Percentiles rank a stretch among this genome's conserved stretches.
These are phyloP conservation scores for Metschnikowia proteae DNA, from an alignment of 805 yeast species.

Conservation along the genomic window DNA sequence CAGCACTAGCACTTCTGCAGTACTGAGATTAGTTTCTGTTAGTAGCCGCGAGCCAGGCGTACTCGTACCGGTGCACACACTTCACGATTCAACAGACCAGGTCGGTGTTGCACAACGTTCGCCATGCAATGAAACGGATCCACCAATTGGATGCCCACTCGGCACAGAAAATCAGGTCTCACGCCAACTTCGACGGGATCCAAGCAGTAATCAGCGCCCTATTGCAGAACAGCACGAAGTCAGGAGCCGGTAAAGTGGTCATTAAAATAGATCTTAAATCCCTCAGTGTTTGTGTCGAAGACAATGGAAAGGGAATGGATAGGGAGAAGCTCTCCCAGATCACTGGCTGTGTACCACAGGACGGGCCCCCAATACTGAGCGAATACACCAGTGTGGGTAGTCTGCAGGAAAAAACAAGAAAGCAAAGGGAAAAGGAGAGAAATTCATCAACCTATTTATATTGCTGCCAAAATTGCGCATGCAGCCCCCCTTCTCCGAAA, in stretches of 20 bases:
- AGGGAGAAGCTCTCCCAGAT: neutral
- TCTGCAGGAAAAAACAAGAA: neutral
- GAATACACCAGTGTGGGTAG: too few relatives aligned
- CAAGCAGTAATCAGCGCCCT: slow-evolving; percentile 47
- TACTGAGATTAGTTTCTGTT: neutral
- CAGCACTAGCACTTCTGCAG: slow-evolving; percentile 1
- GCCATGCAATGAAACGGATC: slow-evolving; percentile 1
- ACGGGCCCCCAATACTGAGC: neutral
- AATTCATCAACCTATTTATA: neutral
- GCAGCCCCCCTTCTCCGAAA: neutral
- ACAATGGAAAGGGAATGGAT: slow-evolving; percentile 70
- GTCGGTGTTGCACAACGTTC: neutral
- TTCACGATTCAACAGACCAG: too few relatives aligned
- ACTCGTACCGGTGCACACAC: too few relatives aligned
- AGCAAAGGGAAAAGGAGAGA: neutral
- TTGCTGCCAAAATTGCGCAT: neutral
- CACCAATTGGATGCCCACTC: neutral
- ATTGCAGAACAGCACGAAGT: slow-evolving; percentile 54
- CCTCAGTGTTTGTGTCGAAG: slow-evolving; percentile 44
- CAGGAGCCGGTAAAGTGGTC: slow-evolving; percentile 39
- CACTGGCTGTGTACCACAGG: neutral
- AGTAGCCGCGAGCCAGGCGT: neutral
- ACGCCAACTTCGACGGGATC: slow-evolving; percentile 31
- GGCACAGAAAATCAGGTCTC: slow-evolving; percentile 25
- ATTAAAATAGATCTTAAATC: slow-evolving; percentile 32